Evolutionary conservation across 2,329 filamentous ascomycete species (phyloP).

Genomic region (Shiraia bambusicola): DNA sequence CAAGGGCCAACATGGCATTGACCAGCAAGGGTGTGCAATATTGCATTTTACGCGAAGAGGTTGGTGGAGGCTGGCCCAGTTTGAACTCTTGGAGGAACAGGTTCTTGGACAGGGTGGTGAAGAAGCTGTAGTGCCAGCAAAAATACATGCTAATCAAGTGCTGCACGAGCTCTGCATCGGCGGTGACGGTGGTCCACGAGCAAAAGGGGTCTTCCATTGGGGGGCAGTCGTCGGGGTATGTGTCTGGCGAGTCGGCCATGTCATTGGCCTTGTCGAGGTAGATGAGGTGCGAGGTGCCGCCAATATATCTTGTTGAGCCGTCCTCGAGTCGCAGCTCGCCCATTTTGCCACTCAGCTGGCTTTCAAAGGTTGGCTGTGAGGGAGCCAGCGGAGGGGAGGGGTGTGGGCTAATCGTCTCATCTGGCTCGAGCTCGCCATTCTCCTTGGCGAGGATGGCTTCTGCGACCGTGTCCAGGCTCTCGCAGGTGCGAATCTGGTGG

Average conservation of each 20-base stretch:
- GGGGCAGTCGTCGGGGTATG: constrained; percentile 48
- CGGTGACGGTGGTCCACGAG: constrained; percentile 86
- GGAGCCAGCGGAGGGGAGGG: constrained; percentile 40
- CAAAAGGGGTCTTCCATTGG: constrained; percentile 69
- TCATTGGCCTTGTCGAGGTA: constrained; percentile 58
- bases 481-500: constrained; percentile 83
- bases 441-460: constrained; percentile 59
- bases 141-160: constrained; percentile 98
- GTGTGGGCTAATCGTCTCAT: constrained; percentile 40
- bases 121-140: constrained; percentile 96
- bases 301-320: constrained; percentile 85
- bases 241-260: constrained; percentile 29
- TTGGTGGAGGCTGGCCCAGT: constrained; percentile 62
- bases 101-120: constrained; percentile 82
- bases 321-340: constrained; percentile 85
- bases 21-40: constrained; percentile 90
- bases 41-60: constrained; percentile 56
- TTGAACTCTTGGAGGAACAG: constrained; percentile 86
- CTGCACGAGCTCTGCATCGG: constrained; percentile 73
- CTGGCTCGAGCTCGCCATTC: constrained; percentile 48
- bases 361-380: constrained; percentile 59
- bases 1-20: constrained; percentile 89
- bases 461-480: constrained; percentile 67
- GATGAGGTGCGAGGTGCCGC: constrained; percentile 90
- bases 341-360: constrained; percentile 88